Evolutionary conservation across 805 yeast genomes (phyloP).

Genomic region (Candida ascalaphidarum): DNA sequence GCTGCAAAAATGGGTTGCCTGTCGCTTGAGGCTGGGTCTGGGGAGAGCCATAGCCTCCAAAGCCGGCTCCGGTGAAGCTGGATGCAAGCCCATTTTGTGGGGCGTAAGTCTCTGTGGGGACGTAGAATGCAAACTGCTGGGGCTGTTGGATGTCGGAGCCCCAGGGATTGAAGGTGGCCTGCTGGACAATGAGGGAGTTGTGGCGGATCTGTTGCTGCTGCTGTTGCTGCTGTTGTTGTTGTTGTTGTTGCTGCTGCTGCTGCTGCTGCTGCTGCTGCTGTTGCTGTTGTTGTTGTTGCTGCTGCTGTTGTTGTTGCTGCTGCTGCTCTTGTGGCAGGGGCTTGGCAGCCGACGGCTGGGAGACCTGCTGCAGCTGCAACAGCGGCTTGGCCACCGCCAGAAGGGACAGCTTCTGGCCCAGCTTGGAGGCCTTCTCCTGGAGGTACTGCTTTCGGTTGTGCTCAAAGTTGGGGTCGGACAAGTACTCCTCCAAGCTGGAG

Average conservation of each 20-base stretch:
- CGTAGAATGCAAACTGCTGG: too few species aligned
- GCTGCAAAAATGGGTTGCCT: constrained; percentile 6
- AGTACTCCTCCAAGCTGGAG: constrained; percentile 77
- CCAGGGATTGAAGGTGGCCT: constrained; percentile 35
- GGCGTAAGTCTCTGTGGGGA: constrained; percentile 3
- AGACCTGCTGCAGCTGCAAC: constrained; percentile 3
- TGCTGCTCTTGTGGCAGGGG: constrained; percentile 8
- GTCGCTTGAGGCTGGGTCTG: constrained; percentile 9
- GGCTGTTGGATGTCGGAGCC: constrained; percentile 2
- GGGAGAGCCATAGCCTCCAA: constrained; percentile 39
- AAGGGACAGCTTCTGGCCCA: constrained; percentile 17
- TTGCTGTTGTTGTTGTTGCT: too few species aligned
- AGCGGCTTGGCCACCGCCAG: too few species aligned
- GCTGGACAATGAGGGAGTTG: constrained; percentile 26
- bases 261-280: too few species aligned
- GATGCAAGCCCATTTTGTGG: constrained; percentile 2
- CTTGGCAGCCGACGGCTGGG: constrained; percentile 2
- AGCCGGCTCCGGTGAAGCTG: constrained; percentile 48
- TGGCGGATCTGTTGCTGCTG: constrained; percentile 3
- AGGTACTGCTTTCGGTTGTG: constrained; percentile 68
- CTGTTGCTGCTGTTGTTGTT: constrained; percentile 4
- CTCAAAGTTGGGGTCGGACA: constrained; percentile 81
- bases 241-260: too few species aligned
- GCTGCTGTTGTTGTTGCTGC: constrained; percentile 9
- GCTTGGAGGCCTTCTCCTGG: constrained; percentile 54